Conservation (phyloP, 352 stramenopile genomes). For the Heterotrichella gracilis region DNA sequence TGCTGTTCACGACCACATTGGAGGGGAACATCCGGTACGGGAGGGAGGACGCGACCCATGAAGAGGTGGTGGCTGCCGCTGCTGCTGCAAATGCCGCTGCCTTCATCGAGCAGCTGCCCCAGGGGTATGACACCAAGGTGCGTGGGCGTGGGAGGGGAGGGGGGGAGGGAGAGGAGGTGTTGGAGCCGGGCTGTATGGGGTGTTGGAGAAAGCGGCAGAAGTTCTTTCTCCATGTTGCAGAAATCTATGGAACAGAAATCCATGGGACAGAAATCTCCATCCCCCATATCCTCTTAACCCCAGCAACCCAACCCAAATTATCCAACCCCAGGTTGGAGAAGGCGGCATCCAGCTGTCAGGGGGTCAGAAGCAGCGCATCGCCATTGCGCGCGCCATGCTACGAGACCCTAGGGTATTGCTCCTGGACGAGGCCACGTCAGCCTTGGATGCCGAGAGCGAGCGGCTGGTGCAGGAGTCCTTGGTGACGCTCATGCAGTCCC, state of each 20-base stretch:
- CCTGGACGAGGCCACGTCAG: slow-evolving; percentile 47
- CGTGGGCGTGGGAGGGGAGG: too few relatives aligned
- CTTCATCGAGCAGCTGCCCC: slow-evolving; percentile 49
- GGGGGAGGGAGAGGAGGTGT: too few relatives aligned
- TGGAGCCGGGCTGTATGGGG: too few relatives aligned
- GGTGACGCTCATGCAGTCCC: slow-evolving; percentile 25
- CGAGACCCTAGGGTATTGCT: slow-evolving; percentile 49
- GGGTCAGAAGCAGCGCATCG: slow-evolving; percentile 66
- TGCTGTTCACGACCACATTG: slow-evolving; percentile 39
- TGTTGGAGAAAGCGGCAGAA: too few relatives aligned
- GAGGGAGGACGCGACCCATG: slow-evolving; percentile 25
- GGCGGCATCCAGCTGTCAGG: slow-evolving; percentile 47
- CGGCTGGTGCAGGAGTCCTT: slow-evolving; percentile 36
- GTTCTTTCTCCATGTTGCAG: too few relatives aligned
- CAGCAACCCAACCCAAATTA: too few relatives aligned
- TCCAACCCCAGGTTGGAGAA: too few relatives aligned
- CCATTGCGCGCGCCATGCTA: slow-evolving; percentile 54
- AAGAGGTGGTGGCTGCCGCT: slow-evolving; percentile 34
- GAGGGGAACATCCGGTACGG: slow-evolving; percentile 22
- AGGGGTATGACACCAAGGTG: slow-evolving; percentile 47
- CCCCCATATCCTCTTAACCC: too few relatives aligned
- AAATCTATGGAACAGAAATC: too few relatives aligned
- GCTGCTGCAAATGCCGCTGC: slow-evolving; percentile 45
- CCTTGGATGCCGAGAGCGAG: slow-evolving; percentile 36
- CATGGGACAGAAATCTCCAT: too few relatives aligned